Conservation (phyloP, 2,329 filamentous ascomycete species). For the Arthrocladium fulminans region DNA sequence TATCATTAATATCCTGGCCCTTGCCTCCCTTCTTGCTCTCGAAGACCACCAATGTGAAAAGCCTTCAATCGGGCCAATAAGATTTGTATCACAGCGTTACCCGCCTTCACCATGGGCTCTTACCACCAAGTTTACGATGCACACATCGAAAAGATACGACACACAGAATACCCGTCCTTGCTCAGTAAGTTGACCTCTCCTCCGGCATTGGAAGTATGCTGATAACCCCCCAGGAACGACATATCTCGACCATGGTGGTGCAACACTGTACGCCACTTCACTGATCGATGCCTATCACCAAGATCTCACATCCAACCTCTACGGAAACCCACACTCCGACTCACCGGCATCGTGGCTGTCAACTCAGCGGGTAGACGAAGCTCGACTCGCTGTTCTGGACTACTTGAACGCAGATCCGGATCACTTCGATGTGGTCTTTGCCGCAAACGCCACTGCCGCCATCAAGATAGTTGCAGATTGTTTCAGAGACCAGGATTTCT, state of each 20-base stretch:
- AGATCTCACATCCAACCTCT: conserved; percentile 68
- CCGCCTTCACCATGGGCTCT: too few relatives aligned
- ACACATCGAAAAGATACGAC: too few relatives aligned
- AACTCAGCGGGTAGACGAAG: conserved; percentile 63
- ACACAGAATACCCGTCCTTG: too few relatives aligned
- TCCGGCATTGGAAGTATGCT: too few relatives aligned
- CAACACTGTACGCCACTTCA: conserved; percentile 69
- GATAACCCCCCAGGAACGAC: too few relatives aligned
- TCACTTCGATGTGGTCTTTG: conserved; percentile 79
- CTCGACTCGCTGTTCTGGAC: conserved; percentile 58
- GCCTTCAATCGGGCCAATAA: too few relatives aligned
- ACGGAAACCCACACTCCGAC: conserved; percentile 85
- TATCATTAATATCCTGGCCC: too few relatives aligned
- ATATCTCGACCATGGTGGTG: conserved; percentile 77
- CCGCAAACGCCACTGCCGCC: conserved; percentile 85
- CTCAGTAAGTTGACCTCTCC: too few relatives aligned
- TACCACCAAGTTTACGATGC: too few relatives aligned
- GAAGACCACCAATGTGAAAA: too few relatives aligned
- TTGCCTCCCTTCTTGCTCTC: too few relatives aligned
- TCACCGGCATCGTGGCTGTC: conserved; percentile 70
- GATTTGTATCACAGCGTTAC: too few relatives aligned
- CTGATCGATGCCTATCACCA: conserved; percentile 66
- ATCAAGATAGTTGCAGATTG: conserved; percentile 78
- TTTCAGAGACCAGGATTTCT: conserved; percentile 62
- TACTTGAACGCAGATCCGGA: conserved; percentile 75